Base-by-base conservation (phyloP, 768 basidiomycete species). In the Suillus weaverae region DNA sequence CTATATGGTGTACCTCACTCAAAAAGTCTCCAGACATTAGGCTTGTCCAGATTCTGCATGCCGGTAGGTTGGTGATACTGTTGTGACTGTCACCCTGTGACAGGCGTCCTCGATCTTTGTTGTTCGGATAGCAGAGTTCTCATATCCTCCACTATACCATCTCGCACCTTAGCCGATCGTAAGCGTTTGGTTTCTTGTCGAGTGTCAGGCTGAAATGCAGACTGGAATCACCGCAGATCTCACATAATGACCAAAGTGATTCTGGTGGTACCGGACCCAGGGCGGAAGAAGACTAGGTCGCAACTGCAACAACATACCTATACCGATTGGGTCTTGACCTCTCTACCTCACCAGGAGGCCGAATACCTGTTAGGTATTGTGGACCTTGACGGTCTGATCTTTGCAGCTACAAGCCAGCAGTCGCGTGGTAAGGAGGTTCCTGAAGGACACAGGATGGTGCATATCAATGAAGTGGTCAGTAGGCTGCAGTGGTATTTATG, bases 391-490 rank as follows among this genome's bases (percentile, higher is more conserved):
- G 33, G 33, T 20, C 54, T 55, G 20, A 55, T 55, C 10, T 55
- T 35, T n/a, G 20, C 1, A 2, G 54, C 54, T 22, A 46, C 46
- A 22, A 5, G n/a, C 11, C 4, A 22, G 33, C 33, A 35, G 13
- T 10, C 32, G 3, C 2, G 3, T 54, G 20, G 6, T 5, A 35
- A 35, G 7, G 10, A 33, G 20, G 33, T 54, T 54, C 20, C 33
- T 54, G 1, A 10, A 54, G 53, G 11, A n/a, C 53, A 35, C 5
- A 5, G 11, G 22, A 54, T 54, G 53, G 32, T 54, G 53, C 16
- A 54, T 30, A 54, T 54, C 32, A 54, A 54, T 33, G 32, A 54
- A 54, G 18, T 54, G 53, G 51, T 53, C 20, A 32, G 53, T 54
- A 33, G 11, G 53, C 9, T 1, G 11, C 53, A 9, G 1, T 9